Conservation (phyloP, 768 basidiomycete genomes). For the Amanita rimosa region DNA sequence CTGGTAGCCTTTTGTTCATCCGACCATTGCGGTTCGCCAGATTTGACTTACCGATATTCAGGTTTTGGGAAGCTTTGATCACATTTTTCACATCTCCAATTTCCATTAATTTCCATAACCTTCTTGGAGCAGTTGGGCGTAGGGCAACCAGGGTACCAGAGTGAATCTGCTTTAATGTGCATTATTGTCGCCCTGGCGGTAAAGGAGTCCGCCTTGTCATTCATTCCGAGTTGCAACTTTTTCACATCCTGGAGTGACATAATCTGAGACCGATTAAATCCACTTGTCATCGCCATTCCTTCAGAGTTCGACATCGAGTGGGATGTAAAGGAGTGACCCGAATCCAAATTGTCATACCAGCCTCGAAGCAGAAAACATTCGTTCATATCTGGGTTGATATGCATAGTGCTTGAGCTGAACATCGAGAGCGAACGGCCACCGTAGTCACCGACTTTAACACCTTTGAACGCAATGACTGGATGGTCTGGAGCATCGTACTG, state of each 20-base stretch:
- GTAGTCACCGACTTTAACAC: constrained; percentile 88
- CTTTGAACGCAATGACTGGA: constrained; percentile 87
- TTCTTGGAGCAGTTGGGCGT: constrained; percentile 82
- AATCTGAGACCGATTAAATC: constrained; percentile 64
- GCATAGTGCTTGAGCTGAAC: constrained; percentile 70
- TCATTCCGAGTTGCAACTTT: constrained; percentile 59
- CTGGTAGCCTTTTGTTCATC: constrained; percentile 20
- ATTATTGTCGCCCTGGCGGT: constrained; percentile 73
- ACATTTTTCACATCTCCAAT: constrained; percentile 95
- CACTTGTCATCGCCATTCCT: constrained; percentile 20
- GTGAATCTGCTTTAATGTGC: constrained; percentile 74
- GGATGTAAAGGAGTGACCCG: constrained; percentile 54
- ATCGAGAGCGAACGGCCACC: constrained; percentile 81
- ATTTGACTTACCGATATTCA: constrained; percentile 58
- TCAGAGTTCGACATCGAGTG: constrained; percentile 41
- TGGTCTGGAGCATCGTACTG: constrained; percentile 45
- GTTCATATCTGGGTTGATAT: constrained; percentile 85
- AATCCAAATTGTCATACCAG: constrained; percentile 79
- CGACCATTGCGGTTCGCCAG: not conserved
- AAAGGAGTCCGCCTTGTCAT: constrained; percentile 75
- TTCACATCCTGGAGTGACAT: constrained; percentile 71
- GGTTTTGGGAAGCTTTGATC: constrained; percentile 58
- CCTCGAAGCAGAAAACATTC: constrained; percentile 80
- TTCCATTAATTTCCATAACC: constrained; percentile 51
- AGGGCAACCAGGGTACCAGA: constrained; percentile 86